Evolutionary conservation across 192 early-diverging fungal genomes (phyloP).

Genomic region (Umbelopsis sp.): DNA sequence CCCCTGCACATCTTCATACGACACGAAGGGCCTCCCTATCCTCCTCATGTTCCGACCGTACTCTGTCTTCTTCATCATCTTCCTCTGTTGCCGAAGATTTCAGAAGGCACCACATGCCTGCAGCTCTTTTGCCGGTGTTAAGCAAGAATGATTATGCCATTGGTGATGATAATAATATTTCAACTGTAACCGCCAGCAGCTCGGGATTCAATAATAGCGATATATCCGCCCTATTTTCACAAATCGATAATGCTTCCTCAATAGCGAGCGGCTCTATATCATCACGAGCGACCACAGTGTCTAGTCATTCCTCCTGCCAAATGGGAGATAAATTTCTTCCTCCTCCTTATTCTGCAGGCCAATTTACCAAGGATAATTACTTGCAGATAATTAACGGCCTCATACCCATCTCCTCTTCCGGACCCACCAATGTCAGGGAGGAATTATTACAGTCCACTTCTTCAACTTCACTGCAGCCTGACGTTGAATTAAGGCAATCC

Average conservation of each 20-base stretch:
- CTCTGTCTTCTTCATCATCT: constrained; percentile 20
- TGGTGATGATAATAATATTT: constrained; percentile 19
- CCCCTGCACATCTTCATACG: constrained; percentile 14
- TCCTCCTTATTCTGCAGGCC: constrained; percentile 16
- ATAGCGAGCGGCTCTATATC: constrained; percentile 7
- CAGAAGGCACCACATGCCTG: constrained; percentile 14
- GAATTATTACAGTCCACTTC: background rate
- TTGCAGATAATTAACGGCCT: constrained; percentile 20
- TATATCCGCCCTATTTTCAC: constrained; percentile 9
- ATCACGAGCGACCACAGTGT: constrained; percentile 13
- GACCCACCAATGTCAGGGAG: constrained; percentile 6
- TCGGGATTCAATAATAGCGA: constrained; percentile 17
- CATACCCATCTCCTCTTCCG: constrained; percentile 18
- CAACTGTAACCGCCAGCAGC: constrained; percentile 15
- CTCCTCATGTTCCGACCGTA: constrained; percentile 6
- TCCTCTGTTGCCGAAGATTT: constrained; percentile 4
- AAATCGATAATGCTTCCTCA: constrained; percentile 5
- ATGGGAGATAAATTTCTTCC: constrained; percentile 15
- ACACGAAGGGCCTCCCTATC: constrained; percentile 10
- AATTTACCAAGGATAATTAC: constrained; percentile 9
- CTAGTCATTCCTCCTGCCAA: constrained; percentile 1
- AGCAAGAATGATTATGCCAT: constrained; percentile 12
- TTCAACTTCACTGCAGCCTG: background rate
- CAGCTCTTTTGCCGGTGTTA: constrained; percentile 1
- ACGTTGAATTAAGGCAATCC: background rate